Conservation (phyloP, 495 filamentous ascomycete species). For the Haplographium delicatum region DNA sequence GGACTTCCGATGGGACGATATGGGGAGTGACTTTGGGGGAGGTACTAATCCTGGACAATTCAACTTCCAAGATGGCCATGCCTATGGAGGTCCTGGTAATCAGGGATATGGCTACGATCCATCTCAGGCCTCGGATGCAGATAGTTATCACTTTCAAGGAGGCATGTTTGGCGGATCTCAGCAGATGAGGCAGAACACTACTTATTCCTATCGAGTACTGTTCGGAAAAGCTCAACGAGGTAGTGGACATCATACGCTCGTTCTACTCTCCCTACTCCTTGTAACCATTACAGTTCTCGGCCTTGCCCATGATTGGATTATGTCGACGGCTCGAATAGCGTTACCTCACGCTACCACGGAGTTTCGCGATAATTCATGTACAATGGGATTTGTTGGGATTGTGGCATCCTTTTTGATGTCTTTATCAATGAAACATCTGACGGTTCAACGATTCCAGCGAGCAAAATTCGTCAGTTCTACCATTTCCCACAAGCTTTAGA, state of each 20-base stretch:
- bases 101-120: slow-evolving; percentile 7
- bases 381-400: slow-evolving; percentile 11
- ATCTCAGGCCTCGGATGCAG: slow-evolving; percentile 8
- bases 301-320: slow-evolving; percentile 8
- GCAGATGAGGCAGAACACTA: not conserved
- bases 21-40: slow-evolving; percentile 6
- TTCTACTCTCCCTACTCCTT: slow-evolving; percentile 5
- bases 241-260: not conserved
- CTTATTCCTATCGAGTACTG: not conserved
- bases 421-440: slow-evolving; percentile 6
- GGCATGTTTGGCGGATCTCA: slow-evolving; percentile 2
- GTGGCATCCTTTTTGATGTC: slow-evolving; percentile 9
- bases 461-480: slow-evolving; percentile 4
- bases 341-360: not conserved
- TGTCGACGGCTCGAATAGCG: not conserved
- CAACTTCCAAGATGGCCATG: slow-evolving; percentile 8
- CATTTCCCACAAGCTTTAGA: not conserved
- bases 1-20: not conserved
- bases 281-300: slow-evolving; percentile 6
- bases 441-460: not conserved
- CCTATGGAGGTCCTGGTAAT: slow-evolving; percentile 4
- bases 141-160: slow-evolving; percentile 12
- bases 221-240: slow-evolving; percentile 5
- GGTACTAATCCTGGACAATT: slow-evolving; percentile 3
- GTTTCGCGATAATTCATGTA: slow-evolving; percentile 6